Evolutionary conservation across 2,329 filamentous ascomycete species (phyloP), one percentile per base, ranked within the genome.

Genomic region (Trichoderma simmonsii): DNA sequence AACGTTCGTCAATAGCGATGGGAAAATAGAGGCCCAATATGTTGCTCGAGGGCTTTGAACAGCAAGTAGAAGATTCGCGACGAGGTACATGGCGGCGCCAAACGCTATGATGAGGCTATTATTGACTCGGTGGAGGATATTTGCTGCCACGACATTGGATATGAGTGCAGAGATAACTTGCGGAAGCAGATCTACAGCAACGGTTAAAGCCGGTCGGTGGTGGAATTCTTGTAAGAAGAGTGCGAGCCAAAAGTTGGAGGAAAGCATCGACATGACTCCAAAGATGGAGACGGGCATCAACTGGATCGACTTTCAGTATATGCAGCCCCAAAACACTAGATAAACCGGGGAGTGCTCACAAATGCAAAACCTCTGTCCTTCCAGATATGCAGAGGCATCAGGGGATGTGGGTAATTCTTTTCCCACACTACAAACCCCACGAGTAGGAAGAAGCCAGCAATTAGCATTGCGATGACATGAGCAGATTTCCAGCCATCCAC

Each of bases 1-100:
- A 1, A 68, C 65, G 8, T 43, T 60, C 24, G 54, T 60, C 34
- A 68, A 6, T 14, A 59, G 30, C 1, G 34, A 68, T 21, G 65
- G 65, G 24, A 68, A 60, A 7, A 68, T 68, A 59, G 59, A 59
- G 15, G 51, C 65, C 65, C 65, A 68, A 43, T 59, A 68, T 6
- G 65, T 32, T 15, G 54, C 32, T 30, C 12, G 54, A 18, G 65
- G 15, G 32, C 18, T 59, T 68, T 21, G 4, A n/a, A 21, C 43
- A 21, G 43, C 43, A 48, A 48, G 43, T 11, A 48, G 43, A 4
- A 48, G 18, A 48, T 48, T 48, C n/a, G 43, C 43, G 8, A 48
- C 43, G 2, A 48, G 18, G 18, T 48, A 48, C 43, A 48, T 48
- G 43, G 43, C 43, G 8, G 43, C 43, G n/a, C 43, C 43, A 48